Percentiles rank a stretch among this genome's conserved stretches.
phyloP scores from a whole-genome alignment of 495 filamentous ascomycete genomes.

The Daldinia loculata region DNA sequence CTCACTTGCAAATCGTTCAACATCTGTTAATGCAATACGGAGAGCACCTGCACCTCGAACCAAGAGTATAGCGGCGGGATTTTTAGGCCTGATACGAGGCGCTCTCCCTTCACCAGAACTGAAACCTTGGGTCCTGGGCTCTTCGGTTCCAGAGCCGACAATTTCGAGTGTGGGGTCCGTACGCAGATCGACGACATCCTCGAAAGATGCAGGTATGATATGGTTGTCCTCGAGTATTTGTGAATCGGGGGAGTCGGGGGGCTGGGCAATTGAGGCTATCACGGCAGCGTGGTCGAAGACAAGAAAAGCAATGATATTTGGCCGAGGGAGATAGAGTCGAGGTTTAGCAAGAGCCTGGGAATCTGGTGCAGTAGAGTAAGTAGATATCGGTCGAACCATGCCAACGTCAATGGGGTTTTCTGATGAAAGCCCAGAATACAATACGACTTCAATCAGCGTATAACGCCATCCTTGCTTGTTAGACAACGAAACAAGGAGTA shows the following conservation, averaged over 20 bases:
- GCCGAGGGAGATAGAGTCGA: slow-evolving; percentile 77
- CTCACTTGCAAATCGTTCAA: slow-evolving; percentile 59
- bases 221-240: slow-evolving; percentile 74
- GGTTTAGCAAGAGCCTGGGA: slow-evolving; percentile 60
- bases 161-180: slow-evolving; percentile 68
- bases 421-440: slow-evolving; percentile 42
- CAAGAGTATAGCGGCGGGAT: slow-evolving; percentile 74
- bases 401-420: slow-evolving; percentile 53
- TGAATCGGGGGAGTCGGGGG: slow-evolving; percentile 69
- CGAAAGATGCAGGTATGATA: slow-evolving; percentile 67
- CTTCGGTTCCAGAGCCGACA: slow-evolving; percentile 68
- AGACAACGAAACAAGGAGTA: slow-evolving; percentile 53
- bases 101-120: slow-evolving; percentile 53
- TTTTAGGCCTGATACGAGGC: slow-evolving; percentile 62
- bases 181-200: slow-evolving; percentile 86
- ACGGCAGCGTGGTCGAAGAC: slow-evolving; percentile 79
- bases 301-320: slow-evolving; percentile 81
- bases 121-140: slow-evolving; percentile 53
- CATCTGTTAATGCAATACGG: slow-evolving; percentile 68
- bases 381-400: slow-evolving; percentile 68
- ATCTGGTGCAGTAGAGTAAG: slow-evolving; percentile 62
- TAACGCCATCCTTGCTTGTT: slow-evolving; percentile 50
- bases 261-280: slow-evolving; percentile 70
- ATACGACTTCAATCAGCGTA: slow-evolving; percentile 55
- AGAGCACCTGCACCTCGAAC: slow-evolving; percentile 83